phyloP scores from a whole-genome alignment of 257 asterid species.

The Solanum gracilifrons region DNA sequence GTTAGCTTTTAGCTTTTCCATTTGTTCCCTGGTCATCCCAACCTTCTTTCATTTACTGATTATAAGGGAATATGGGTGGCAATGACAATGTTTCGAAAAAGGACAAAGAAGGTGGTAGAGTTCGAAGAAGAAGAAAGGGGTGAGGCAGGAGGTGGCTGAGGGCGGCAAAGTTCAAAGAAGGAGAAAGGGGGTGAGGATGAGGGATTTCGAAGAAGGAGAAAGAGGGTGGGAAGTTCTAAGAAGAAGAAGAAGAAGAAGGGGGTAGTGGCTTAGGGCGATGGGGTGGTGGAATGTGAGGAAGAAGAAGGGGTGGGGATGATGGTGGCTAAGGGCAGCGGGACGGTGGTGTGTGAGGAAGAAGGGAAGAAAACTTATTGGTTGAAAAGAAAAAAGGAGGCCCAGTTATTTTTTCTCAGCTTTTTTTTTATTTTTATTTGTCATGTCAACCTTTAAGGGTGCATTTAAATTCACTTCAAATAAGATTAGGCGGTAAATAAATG shows the following conservation, averaged over 20 bases:
- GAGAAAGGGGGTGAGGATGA: neutral
- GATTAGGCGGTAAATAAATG: neutral
- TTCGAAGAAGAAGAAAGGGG: neutral
- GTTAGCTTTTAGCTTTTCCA: neutral
- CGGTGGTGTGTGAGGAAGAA: neutral
- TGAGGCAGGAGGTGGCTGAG: neutral
- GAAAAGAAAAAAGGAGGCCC: neutral
- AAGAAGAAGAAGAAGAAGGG: neutral
- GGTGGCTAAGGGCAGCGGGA: neutral
- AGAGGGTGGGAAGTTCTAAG: neutral
- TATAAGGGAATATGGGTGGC: neutral
- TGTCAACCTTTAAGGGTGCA: neutral
- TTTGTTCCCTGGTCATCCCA: neutral
- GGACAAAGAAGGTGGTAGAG: neutral
- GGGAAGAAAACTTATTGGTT: neutral
- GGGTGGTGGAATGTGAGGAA: neutral
- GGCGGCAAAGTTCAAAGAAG: neutral
- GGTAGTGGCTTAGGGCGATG: neutral
- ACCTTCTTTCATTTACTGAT: neutral
- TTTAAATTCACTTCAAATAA: neutral
- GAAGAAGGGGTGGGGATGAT: neutral
- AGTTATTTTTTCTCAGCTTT: neutral
- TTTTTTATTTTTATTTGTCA: neutral
- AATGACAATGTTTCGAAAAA: neutral
- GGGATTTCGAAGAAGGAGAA: neutral